phyloP scores from a whole-genome alignment of 495 filamentous ascomycete species.

The Hypoxylon cercidicola region DNA sequence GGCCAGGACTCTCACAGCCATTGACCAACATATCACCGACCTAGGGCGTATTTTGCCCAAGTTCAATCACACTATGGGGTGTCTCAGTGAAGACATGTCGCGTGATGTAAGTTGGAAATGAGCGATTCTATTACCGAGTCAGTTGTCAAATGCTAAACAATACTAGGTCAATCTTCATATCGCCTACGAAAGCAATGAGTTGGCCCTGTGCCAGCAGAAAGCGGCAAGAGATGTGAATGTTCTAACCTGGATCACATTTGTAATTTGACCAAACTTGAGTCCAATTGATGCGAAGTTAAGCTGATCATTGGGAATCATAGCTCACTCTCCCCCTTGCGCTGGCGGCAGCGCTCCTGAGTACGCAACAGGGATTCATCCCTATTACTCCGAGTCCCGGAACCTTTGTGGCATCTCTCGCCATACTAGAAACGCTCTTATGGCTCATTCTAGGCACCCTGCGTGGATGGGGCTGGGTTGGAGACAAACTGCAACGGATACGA shows the following conservation, averaged over 20 bases:
- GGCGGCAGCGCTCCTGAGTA: not conserved
- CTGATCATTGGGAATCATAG: not conserved
- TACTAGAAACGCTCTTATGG: not conserved
- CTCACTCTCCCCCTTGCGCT: not conserved
- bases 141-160: not conserved
- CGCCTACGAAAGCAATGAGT: conserved; percentile 17
- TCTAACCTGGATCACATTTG: conserved; percentile 26
- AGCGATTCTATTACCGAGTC: not conserved
- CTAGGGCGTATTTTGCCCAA: conserved; percentile 1
- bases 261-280: not conserved
- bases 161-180: conserved; percentile 12
- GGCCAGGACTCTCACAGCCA: not conserved
- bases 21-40: not conserved
- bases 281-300: not conserved
- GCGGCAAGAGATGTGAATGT: conserved; percentile 12
- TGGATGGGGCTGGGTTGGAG: not conserved
- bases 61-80: not conserved
- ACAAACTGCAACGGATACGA: not conserved
- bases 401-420: not conserved
- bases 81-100: not conserved
- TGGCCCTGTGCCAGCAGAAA: conserved; percentile 10
- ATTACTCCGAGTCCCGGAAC: not conserved
- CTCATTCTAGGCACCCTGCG: not conserved
- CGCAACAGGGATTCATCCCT: not conserved
- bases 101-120: conserved; percentile 1